These are phyloP conservation scores for Corylus heterophylla DNA, from an alignment of 306 rosid species.

Conservation along the genomic window DNA sequence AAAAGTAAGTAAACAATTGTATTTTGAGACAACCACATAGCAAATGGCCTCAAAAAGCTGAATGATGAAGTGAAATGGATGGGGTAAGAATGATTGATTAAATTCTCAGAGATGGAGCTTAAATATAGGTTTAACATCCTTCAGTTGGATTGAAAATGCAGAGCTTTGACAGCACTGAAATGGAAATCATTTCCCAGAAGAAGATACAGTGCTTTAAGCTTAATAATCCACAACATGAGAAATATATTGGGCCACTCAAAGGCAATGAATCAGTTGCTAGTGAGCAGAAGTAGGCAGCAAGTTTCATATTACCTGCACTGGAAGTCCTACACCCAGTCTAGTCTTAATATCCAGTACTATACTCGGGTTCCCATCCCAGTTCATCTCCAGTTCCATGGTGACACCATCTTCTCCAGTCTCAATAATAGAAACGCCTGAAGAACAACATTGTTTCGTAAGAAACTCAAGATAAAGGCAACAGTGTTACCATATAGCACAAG, in stretches of 20 bases:
- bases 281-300: conserved; percentile 3
- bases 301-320: conserved; percentile 72
- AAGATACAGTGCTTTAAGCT: neutral
- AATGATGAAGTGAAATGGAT: neutral
- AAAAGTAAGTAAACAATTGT: neutral
- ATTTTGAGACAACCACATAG: neutral
- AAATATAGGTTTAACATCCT: conserved; percentile 16
- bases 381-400: conserved; percentile 92
- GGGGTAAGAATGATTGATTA: neutral
- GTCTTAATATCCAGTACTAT: conserved; percentile 86
- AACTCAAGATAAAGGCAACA: conserved; percentile 4
- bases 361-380: conserved; percentile 99
- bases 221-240: neutral
- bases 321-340: conserved; percentile 72
- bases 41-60: neutral
- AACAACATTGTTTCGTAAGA: conserved; percentile 35
- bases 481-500: neutral
- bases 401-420: conserved; percentile 74
- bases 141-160: conserved; percentile 21
- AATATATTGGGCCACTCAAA: conserved; percentile 4
- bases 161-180: conserved; percentile 16
- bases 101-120: conserved; percentile 1
- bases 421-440: conserved; percentile 71
- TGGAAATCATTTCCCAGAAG: conserved; percentile 1
- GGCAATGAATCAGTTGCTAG: conserved; percentile 16